Evolutionary conservation across 495 filamentous ascomycete genomes (phyloP), one percentile per base, ranked within the genome.

Genomic region (Darksidea phi): DNA sequence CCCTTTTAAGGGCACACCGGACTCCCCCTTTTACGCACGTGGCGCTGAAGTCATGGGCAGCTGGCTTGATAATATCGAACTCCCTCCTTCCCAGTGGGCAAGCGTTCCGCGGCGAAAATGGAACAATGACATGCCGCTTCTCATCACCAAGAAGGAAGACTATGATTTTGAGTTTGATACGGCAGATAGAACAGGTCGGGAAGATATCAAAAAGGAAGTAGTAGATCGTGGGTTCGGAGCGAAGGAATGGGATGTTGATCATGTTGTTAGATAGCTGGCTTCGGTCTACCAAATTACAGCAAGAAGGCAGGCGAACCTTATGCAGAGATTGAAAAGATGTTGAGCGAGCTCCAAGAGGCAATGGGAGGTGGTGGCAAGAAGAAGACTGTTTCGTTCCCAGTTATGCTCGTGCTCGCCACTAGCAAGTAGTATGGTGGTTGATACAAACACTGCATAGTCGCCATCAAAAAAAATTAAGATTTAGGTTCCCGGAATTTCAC

Each of bases 41-140:
- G 49, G 6, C n/a, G 51, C 41, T 11, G 49, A 55, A 3, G 49
- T 21, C 17, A 20, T 62, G 50, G 18, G 4, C 6, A 62, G 59
- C 54, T 57, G 38, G 52, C 28, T 63, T 2, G 60, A 63, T 41
- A 61, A 63, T 37, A 42, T 63, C 15, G 32, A 17, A 15, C 17
- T 63, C 23, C 42, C 53, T 10, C 5, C 21, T 12, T 43, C 24
- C 8, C n/a, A 49, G 15, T 63, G 60, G 60, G 23, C 25, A 20
- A 36, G 45, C 18, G 52, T 63, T 13, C 37, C 34, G 23, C 36
- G 60, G 12, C 28, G 38, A 18, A 63, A 63, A 36, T 63, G 54
- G 60, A 63, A 63, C 37, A 47, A 23, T 26, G 8, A 58, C 18
- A 13, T 6, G 1, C 38, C 56, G 1, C 52, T 63, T 15, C 2